phyloP scores from a whole-genome alignment of 768 basidiomycete genomes.

The Agaricus bisporus region DNA sequence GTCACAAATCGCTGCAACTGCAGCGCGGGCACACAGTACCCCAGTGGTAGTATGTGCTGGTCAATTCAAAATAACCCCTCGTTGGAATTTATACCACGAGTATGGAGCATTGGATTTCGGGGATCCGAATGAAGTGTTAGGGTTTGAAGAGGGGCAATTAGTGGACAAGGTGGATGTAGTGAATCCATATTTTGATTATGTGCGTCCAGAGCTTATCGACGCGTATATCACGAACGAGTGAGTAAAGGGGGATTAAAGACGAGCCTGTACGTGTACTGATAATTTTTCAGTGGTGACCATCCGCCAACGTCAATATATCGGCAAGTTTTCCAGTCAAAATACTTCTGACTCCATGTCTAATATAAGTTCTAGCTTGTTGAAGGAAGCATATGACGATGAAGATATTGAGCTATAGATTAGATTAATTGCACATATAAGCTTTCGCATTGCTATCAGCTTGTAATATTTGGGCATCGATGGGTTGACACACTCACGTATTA shows the following conservation, averaged over 20 bases:
- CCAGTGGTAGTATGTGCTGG: slow-evolving; percentile 93
- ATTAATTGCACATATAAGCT: slow-evolving; percentile 14
- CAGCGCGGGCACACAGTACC: slow-evolving; percentile 84
- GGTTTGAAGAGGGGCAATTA: slow-evolving; percentile 72
- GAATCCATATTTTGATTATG: slow-evolving; percentile 96
- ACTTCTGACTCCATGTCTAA: slow-evolving; percentile 10
- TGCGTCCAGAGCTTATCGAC: slow-evolving; percentile 86
- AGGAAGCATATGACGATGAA: slow-evolving; percentile 94
- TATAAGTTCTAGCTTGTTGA: slow-evolving; percentile 55
- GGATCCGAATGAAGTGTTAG: slow-evolving; percentile 53
- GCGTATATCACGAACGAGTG: slow-evolving; percentile 97
- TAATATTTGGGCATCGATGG: neutral
- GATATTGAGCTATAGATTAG: slow-evolving; percentile 68
- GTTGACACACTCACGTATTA: slow-evolving; percentile 20
- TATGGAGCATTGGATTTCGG: slow-evolving; percentile 82
- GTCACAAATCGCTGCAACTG: slow-evolving; percentile 77
- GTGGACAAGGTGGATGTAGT: slow-evolving; percentile 88
- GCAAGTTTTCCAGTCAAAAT: slow-evolving; percentile 26
- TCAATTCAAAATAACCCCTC: slow-evolving; percentile 92
- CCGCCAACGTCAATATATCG: slow-evolving; percentile 92
- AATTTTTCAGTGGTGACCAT: slow-evolving; percentile 74
- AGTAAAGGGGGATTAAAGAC: slow-evolving; percentile 28
- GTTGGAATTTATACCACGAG: slow-evolving; percentile 85
- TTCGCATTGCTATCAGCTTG: slow-evolving; percentile 10
- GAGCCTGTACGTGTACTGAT: slow-evolving; percentile 2